A percentile compares a stretch with the other conserved stretches of the same genome.
Evolutionary conservation across 305 asterid species (phyloP).

Genomic region (Rubia tinctorum): DNA sequence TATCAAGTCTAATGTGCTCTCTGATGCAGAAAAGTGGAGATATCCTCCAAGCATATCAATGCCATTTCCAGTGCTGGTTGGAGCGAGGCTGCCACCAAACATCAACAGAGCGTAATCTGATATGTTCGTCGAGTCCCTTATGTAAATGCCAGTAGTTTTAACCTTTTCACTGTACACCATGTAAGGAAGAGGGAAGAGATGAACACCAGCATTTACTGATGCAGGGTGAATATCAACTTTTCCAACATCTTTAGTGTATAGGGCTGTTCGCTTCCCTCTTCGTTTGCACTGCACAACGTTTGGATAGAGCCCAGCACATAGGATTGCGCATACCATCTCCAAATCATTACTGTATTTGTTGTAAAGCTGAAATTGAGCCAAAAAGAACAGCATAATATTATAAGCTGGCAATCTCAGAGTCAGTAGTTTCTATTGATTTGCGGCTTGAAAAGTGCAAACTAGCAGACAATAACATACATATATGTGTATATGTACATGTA

Average conservation of each 20-base stretch:
- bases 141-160: conserved; percentile 63
- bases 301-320: conserved; percentile 95
- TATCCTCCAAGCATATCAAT: conserved; percentile 97
- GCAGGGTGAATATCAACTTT: conserved; percentile 89
- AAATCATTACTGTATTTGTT: conserved; percentile 70
- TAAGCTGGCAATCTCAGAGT: not conserved
- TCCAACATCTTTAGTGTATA: conserved; percentile 87
- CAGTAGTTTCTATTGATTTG: not conserved
- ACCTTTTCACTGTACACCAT: conserved; percentile 93
- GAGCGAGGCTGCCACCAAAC: conserved; percentile 94
- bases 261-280: conserved; percentile 81
- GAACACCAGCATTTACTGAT: conserved; percentile 80
- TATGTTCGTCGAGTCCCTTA: conserved; percentile 87
- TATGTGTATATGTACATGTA: too few relatives aligned
- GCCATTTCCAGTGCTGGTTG: conserved; percentile 69
- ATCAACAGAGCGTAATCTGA: conserved; percentile 88
- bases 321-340: conserved; percentile 94
- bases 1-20: conserved; percentile 70
- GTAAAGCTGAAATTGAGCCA: conserved; percentile 53
- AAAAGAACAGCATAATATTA: not conserved
- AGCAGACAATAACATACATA: too few relatives aligned
- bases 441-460: not conserved
- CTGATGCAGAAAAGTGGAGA: conserved; percentile 89
- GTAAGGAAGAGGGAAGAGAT: conserved; percentile 83
- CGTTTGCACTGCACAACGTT: conserved; percentile 96